Evolutionary conservation across 2,329 filamentous ascomycete species (phyloP).

Genomic region (Sporothrix dimorphospora): DNA sequence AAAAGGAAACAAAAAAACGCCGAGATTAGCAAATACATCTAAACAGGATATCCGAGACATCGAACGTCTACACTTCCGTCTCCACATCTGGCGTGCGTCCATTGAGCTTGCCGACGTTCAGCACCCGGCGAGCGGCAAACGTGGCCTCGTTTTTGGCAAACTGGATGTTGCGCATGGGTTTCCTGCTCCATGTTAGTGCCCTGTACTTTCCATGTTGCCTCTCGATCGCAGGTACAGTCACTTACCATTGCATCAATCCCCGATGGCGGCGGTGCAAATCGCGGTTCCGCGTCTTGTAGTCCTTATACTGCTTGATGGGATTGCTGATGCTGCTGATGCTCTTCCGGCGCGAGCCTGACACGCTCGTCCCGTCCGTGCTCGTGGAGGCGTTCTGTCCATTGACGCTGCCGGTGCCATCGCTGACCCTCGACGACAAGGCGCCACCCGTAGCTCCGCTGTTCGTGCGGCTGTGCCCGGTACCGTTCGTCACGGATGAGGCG

Average conservation of each 20-base stretch:
- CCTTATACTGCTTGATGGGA: constrained; percentile 61
- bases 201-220: neutral
- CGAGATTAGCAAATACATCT: neutral
- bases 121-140: constrained; percentile 74
- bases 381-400: neutral
- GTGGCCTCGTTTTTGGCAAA: constrained; percentile 89
- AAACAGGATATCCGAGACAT: neutral
- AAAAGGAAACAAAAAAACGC: neutral
- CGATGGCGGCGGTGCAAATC: constrained; percentile 83
- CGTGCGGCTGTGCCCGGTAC: neutral
- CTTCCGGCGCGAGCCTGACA: constrained; percentile 39
- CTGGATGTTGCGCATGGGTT: constrained; percentile 78
- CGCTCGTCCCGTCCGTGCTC: constrained; percentile 19
- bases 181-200: constrained; percentile 42
- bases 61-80: constrained; percentile 58
- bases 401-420: neutral
- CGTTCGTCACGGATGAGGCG: constrained; percentile 4
- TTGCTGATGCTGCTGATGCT: constrained; percentile 49
- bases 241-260: constrained; percentile 86
- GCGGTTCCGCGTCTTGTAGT: constrained; percentile 69
- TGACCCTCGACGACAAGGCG: neutral
- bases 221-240: neutral
- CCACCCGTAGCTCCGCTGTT: constrained; percentile 6
- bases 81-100: constrained; percentile 88
- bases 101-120: constrained; percentile 74